Evolutionary conservation across 139 green algal genomes (phyloP), one percentile per base, ranked within the genome.

Genomic region (Chlamydomonas eustigma): DNA sequence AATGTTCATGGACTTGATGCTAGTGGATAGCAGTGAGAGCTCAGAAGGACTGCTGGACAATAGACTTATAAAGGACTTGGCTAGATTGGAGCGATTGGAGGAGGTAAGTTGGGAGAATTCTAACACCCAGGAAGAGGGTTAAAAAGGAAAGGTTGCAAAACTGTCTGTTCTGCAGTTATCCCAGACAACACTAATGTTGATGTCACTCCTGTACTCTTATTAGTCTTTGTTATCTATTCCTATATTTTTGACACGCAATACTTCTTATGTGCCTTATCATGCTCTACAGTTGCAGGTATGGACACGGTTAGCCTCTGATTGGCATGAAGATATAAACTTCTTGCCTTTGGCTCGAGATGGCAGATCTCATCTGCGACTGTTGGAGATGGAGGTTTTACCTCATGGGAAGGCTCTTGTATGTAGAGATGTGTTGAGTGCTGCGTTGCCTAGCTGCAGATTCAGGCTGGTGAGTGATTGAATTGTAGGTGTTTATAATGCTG

Each of bases 381-480:
- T 77, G 32, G 73, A 77, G 73, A 22, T 77, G 30, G 33, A 58
- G 50, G 73, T 77, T 2, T 37, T 77, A 37, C 73, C 73, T 4
- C 37, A 71, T 25, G 22, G 58, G 2, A 69, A 77, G 28, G 58
- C 39, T 4, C 51, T 77, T 1, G 73, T 77, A 3, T 64, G 24
- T 2, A 18, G 73, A 12, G 73, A 77, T 1, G 35, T 77, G 52
- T 25, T 77, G 35, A 71, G 35, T 44, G 73, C 34, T 24, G 51
- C 35, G 3, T 37, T 77, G 51, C 73, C 73, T 3, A 22, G 12
- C 6, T 77, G 73, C 73, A 30, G 73, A 2, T 69, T 77, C 32
- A 30, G 73, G 51, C 51, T 77, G n/a, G 73, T 77, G 73, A 68
- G 52, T 68, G n/a, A n/a, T n/a, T n/a, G n/a, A n/a, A n/a, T n/a